Percentiles rank a stretch among this genome's conserved stretches.
Conservation (phyloP, 805 yeast genomes). For the Candida ponderosae region DNA sequence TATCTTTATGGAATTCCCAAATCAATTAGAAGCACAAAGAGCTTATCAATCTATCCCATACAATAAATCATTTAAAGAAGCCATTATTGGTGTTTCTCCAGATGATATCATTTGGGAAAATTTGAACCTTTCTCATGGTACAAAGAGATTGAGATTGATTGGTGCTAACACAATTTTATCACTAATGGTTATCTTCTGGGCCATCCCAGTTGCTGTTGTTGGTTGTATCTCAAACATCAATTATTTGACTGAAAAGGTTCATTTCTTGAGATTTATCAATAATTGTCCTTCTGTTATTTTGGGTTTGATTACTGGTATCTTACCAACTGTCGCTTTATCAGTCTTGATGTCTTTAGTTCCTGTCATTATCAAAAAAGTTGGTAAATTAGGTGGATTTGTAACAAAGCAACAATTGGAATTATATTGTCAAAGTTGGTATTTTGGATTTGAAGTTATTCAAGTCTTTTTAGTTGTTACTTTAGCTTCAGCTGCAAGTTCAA, state of each 20-base stretch:
- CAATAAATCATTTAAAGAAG: slow-evolving; percentile 30
- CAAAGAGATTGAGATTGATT: slow-evolving; percentile 48
- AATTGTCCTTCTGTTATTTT: slow-evolving; percentile 61
- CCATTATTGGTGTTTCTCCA: slow-evolving; percentile 62
- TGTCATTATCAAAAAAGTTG: slow-evolving; percentile 70
- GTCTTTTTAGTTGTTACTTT: slow-evolving; percentile 80
- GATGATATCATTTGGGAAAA: slow-evolving; percentile 83
- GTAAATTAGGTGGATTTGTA: slow-evolving; percentile 63
- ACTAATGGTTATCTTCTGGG: slow-evolving; percentile 78
- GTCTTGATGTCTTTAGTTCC: slow-evolving; percentile 84
- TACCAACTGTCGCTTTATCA: slow-evolving; percentile 78
- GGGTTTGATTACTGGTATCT: slow-evolving; percentile 82
- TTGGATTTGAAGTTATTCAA: slow-evolving; percentile 85
- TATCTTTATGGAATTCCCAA: slow-evolving; percentile 72
- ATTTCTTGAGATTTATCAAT: slow-evolving; percentile 67
- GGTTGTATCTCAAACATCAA: slow-evolving; percentile 88
- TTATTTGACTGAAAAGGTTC: slow-evolving; percentile 61
- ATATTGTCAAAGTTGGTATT: slow-evolving; percentile 84
- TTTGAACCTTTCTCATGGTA: slow-evolving; percentile 46
- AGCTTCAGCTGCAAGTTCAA: slow-evolving; percentile 74
- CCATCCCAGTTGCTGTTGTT: slow-evolving; percentile 95
- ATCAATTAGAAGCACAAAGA: slow-evolving; percentile 81
- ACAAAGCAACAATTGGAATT: slow-evolving; percentile 67
- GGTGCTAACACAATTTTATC: slow-evolving; percentile 60
- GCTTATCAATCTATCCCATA: slow-evolving; percentile 79